Conservation (phyloP, 2,329 filamentous ascomycete species). For the Aureobasidium sp. region DNA sequence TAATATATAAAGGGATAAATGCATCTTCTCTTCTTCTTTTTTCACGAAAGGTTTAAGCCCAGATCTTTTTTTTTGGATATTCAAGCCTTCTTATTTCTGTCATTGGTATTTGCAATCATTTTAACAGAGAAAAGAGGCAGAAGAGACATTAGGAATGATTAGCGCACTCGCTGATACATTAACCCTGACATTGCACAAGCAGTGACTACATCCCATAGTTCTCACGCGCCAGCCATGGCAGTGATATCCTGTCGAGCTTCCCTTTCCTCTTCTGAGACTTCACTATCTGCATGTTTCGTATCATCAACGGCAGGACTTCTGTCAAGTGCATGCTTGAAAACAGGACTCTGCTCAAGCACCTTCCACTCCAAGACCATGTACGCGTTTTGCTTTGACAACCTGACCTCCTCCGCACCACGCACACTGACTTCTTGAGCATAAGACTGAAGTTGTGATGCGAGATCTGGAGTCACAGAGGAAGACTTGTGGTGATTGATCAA, state of each 20-base stretch:
- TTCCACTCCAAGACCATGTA: slow-evolving; percentile 20
- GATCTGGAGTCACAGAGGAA: not conserved
- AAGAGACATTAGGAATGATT: too few species aligned
- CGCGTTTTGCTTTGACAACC: slow-evolving; percentile 17
- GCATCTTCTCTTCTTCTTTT: not conserved
- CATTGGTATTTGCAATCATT: too few species aligned
- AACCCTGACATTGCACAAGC: too few species aligned
- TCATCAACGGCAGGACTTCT: not conserved
- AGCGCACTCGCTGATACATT: too few species aligned
- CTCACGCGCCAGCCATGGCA: not conserved
- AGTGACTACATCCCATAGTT: not conserved
- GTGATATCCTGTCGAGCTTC: not conserved
- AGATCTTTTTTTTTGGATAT: too few species aligned
- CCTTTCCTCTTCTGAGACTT: not conserved
- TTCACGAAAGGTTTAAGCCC: too few species aligned
- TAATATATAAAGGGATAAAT: slow-evolving; percentile 55
- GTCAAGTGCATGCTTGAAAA: slow-evolving; percentile 19
- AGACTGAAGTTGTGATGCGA: not conserved
- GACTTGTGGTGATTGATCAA: not conserved
- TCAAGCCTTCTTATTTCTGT: too few species aligned
- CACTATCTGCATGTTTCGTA: not conserved
- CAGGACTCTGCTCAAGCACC: slow-evolving; percentile 19
- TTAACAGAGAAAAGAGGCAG: too few species aligned
- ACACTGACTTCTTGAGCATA: slow-evolving; percentile 18
- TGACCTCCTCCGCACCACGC: slow-evolving; percentile 18